These are phyloP conservation scores for Yamadazyma laniorum DNA, from an alignment of 805 yeast genomes.

Conservation along the genomic window DNA sequence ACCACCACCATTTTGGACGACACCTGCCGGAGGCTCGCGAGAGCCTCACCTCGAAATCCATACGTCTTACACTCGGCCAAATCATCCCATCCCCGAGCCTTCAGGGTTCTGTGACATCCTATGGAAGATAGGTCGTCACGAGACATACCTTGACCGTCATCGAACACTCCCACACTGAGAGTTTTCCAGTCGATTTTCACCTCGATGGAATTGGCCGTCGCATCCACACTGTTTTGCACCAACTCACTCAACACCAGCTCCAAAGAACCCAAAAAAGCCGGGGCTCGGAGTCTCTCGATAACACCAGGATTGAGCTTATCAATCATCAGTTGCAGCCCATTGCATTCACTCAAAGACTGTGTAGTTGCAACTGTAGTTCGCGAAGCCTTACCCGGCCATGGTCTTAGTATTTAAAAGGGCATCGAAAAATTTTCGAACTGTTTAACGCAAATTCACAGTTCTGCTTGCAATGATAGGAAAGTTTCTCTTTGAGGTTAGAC, in stretches of 20 bases:
- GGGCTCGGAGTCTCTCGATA: neutral
- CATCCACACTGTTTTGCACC: conserved; percentile 55
- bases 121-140: conserved; percentile 45
- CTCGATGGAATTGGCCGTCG: conserved; percentile 41
- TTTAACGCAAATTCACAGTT: conserved; percentile 52
- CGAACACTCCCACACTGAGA: conserved; percentile 45
- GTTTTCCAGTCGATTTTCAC: conserved; percentile 33
- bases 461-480: conserved; percentile 47
- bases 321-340: neutral
- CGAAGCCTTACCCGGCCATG: conserved; percentile 8
- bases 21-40: conserved; percentile 42
- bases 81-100: conserved; percentile 37
- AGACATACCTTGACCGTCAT: conserved; percentile 71
- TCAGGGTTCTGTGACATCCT: conserved; percentile 59
- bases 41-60: conserved; percentile 77
- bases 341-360: neutral
- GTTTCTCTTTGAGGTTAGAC: conserved; percentile 71
- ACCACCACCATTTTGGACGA: conserved; percentile 35
- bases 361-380: neutral
- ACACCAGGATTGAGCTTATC: neutral
- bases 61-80: conserved; percentile 40
- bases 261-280: neutral
- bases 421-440: conserved; percentile 4
- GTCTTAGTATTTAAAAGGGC: conserved; percentile 1
- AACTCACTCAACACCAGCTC: conserved; percentile 34